Base-by-base conservation (phyloP, 495 filamentous ascomycete species). In the Trypethelium eluteriae region DNA sequence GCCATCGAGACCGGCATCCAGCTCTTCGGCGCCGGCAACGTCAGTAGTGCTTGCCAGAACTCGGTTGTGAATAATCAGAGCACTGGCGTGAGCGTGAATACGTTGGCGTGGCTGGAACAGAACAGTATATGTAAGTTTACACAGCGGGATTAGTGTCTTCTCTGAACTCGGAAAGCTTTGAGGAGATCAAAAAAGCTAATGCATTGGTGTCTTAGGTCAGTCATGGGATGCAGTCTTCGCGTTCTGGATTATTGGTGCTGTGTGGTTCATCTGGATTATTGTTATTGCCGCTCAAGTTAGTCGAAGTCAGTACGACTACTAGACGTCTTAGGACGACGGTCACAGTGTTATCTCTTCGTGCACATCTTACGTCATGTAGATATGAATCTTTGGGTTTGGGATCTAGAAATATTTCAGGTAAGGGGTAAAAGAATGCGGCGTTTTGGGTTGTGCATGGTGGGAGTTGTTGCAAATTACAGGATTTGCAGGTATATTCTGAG, bases 211-310 rank as follows among this genome's bases (percentile, higher is more conserved):
- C 25, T 36, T 63, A 80, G 80, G 80, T 70, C 76, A 81, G 70
- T 79, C 76, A 68, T 89, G 86, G 87, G 76, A 82, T 66, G 84
- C 86, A 0, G 83, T 79, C 9, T 88, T 86, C 74, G 84, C 85
- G 34, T 88, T 88, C 71, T 89, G 86, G 70, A 75, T 96, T 62
- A 83, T 96, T 4, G 93, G 90, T 61, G 85, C 81, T 10, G 83
- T 98, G 36, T 95, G 96, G 73, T 84, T 96, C 72, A 70, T 97
- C 6, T 98, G 92, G 93, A 93, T 98, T 81, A 92, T 96, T 75
- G 79, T 98, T 59, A 91, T 98, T 87, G 87, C 88, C 18, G 89
- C 86, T 78, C 90, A 96, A 76, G 94, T 98, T 14, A 88, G 90
- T 79, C 81, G 83, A 61, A 85, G 89, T 74, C 75, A 79, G 64